Evolutionary conservation across 345 rosid genomes (phyloP).

Genomic region (Euphorbia pulcherrima): DNA sequence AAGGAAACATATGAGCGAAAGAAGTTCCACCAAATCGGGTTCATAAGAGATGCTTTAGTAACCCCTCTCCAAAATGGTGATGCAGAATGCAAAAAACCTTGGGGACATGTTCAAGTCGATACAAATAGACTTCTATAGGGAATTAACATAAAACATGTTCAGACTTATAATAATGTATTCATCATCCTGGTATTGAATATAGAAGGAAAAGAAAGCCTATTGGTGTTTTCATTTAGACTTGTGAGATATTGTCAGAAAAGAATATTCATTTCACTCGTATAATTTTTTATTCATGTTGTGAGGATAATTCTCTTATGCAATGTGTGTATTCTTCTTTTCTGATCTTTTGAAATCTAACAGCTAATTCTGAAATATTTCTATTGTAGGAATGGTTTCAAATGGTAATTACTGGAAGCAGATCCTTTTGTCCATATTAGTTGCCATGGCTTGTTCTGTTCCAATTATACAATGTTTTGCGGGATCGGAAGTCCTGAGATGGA

Average conservation of each 20-base stretch:
- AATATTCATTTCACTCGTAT: neutral
- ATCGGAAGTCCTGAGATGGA: constrained; percentile 75
- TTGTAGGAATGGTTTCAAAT: constrained; percentile 44
- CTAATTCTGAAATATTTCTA: constrained; percentile 17
- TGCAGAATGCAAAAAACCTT: too few species aligned
- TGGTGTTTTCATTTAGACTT: neutral
- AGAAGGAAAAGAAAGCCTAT: neutral
- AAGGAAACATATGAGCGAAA: too few species aligned
- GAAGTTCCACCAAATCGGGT: too few species aligned
- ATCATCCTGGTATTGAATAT: neutral
- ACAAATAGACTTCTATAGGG: too few species aligned
- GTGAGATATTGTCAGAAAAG: neutral
- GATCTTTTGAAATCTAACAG: constrained; percentile 5
- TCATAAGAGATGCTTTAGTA: too few species aligned
- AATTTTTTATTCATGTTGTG: neutral
- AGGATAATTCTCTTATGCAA: neutral
- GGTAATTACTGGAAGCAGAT: constrained; percentile 48
- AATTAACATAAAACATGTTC: too few species aligned
- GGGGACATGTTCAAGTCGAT: too few species aligned
- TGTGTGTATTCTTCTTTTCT: constrained; percentile 1
- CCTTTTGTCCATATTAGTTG: constrained; percentile 41
- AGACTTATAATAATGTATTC: neutral
- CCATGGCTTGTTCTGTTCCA: constrained; percentile 48
- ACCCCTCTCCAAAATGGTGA: too few species aligned
- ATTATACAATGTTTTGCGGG: constrained; percentile 71